These are phyloP conservation scores for Lichenothelia convexa DNA, from an alignment of 495 filamentous ascomycete species.

Conservation along the genomic window DNA sequence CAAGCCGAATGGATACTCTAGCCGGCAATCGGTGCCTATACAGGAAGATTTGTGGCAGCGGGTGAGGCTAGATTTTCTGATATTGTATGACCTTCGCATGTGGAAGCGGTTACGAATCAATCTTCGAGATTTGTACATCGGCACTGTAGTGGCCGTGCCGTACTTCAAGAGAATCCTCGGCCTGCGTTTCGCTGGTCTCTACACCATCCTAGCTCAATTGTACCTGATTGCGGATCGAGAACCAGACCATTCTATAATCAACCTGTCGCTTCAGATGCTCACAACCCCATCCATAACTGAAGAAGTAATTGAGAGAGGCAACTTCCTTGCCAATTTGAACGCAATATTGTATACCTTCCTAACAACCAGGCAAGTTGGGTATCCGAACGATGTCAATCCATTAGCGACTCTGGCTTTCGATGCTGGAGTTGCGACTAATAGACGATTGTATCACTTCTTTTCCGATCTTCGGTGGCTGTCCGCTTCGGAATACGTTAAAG, in stretches of 20 bases:
- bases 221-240: conserved; percentile 95
- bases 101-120: conserved; percentile 92
- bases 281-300: conserved; percentile 91
- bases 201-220: conserved; percentile 80
- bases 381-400: conserved; percentile 69
- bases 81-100: conserved; percentile 86
- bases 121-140: conserved; percentile 85
- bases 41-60: conserved; percentile 77
- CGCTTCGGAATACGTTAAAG: conserved; percentile 68
- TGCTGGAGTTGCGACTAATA: conserved; percentile 77
- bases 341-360: conserved; percentile 95
- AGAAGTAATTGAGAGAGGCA: conserved; percentile 86
- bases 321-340: conserved; percentile 88
- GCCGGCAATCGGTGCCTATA: conserved; percentile 36
- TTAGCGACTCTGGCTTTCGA: conserved; percentile 80
- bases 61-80: conserved; percentile 82
- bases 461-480: conserved; percentile 80
- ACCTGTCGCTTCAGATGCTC: conserved; percentile 86
- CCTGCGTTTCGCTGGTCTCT: conserved; percentile 77
- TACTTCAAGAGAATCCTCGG: conserved; percentile 94
- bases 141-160: conserved; percentile 84
- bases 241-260: conserved; percentile 96
- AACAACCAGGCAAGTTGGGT: conserved; percentile 84
- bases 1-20: conserved; percentile 43
- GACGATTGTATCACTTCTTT: conserved; percentile 95